phyloP scores from a whole-genome alignment of 257 asterid genomes.

The Solanum tarapatanum region DNA sequence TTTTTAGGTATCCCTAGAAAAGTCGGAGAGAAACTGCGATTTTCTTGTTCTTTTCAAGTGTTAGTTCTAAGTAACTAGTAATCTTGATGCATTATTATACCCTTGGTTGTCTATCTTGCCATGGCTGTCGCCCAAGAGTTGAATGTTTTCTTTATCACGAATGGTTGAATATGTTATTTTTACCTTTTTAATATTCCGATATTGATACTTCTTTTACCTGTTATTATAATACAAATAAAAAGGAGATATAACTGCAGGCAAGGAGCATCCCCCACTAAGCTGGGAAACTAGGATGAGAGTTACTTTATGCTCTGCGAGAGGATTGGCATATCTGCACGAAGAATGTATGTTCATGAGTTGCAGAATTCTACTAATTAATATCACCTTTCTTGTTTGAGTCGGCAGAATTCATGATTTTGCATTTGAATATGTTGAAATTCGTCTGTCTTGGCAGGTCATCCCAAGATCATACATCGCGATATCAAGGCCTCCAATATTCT shows the following conservation, averaged over 20 bases:
- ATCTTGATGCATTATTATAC: not conserved
- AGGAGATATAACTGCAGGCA: constrained; percentile 30
- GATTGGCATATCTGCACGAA: constrained; percentile 75
- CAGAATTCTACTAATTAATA: not conserved
- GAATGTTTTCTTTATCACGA: not conserved
- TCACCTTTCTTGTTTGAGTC: not conserved
- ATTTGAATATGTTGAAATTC: constrained; percentile 1
- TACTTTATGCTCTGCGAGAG: constrained; percentile 78
- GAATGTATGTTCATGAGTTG: constrained; percentile 48
- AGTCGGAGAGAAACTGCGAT: not conserved
- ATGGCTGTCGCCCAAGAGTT: not conserved
- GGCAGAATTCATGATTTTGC: not conserved
- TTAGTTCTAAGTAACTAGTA: not conserved
- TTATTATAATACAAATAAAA: not conserved
- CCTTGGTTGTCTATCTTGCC: not conserved
- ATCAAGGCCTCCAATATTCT: constrained; percentile 87
- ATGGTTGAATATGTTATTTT: not conserved
- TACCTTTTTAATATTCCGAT: not conserved
- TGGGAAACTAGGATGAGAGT: constrained; percentile 76
- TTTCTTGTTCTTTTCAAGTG: not conserved
- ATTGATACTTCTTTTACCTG: not conserved
- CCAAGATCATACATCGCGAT: constrained; percentile 85
- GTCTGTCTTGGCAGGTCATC: constrained; percentile 48
- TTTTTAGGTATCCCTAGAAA: not conserved
- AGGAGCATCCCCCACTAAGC: constrained; percentile 40